Conservation (phyloP, 78 protist genomes). For the Dictyostelium firmibasis region DNA sequence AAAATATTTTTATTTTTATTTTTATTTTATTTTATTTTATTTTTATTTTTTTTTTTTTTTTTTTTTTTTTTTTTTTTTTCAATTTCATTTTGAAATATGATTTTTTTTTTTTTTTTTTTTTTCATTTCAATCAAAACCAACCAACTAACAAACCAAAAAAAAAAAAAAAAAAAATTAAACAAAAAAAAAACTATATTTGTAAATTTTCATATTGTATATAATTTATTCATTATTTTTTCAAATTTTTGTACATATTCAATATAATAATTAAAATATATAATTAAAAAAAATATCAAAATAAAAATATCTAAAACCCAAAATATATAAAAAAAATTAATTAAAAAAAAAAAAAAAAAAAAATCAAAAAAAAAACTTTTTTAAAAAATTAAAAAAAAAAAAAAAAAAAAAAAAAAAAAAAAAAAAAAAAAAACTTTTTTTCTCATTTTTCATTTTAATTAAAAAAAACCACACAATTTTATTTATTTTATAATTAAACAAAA, state of each 20-base stretch:
- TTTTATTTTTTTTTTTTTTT: background rate
- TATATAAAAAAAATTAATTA: background rate
- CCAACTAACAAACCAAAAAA: background rate
- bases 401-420: background rate
- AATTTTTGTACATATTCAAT: too few species aligned
- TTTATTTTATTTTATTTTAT: background rate
- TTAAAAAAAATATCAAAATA: background rate
- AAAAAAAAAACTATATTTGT: background rate
- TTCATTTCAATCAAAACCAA: background rate
- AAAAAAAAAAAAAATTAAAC: too few species aligned
- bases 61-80: background rate
- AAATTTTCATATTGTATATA: background rate
- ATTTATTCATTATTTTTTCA: background rate
- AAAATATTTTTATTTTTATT: background rate
- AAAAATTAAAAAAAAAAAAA: background rate
- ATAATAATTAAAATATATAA: background rate
- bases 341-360: background rate
- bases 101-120: background rate
- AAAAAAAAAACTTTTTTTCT: background rate
- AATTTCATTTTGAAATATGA: background rate
- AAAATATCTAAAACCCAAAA: background rate
- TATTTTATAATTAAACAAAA: background rate
- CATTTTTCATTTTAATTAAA: background rate
- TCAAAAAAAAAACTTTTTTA: background rate
- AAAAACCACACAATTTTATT: background rate